A percentile compares a stretch with the other conserved stretches of the same genome.
Evolutionary conservation across 345 rosid species (phyloP).

Genomic region (Arabis alpina): DNA sequence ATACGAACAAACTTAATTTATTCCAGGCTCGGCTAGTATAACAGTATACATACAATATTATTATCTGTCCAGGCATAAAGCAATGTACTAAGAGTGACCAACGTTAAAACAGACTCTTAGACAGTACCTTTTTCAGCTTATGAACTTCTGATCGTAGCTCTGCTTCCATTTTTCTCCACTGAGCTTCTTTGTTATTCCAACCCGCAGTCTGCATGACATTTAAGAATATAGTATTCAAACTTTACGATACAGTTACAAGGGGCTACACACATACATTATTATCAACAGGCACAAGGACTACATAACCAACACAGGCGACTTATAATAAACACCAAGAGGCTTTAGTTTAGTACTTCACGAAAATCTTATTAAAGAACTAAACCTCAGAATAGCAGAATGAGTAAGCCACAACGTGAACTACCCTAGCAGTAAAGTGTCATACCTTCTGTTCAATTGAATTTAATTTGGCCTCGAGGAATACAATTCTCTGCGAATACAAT

Average conservation of each 20-base stretch:
- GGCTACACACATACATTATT: constrained; percentile 5
- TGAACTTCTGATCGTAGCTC: constrained; percentile 49
- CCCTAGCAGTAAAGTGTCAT: constrained; percentile 4
- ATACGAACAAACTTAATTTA: background rate
- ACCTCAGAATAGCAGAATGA: background rate
- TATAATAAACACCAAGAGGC: background rate
- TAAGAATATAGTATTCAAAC: constrained; percentile 5
- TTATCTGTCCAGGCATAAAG: background rate
- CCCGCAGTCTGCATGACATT: constrained; percentile 46
- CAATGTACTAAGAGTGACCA: constrained; percentile 17
- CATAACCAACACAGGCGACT: constrained; percentile 3
- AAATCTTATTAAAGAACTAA: constrained; percentile 12
- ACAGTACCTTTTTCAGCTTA: constrained; percentile 56
- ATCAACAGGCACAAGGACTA: constrained; percentile 4
- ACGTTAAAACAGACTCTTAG: background rate
- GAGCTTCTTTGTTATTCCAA: constrained; percentile 55
- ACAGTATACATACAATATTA: background rate
- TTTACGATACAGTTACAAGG: constrained; percentile 1
- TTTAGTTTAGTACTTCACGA: background rate
- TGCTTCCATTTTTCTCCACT: constrained; percentile 59
- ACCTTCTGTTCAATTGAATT: constrained; percentile 68
- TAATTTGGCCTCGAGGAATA: constrained; percentile 65
- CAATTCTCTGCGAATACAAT: constrained; percentile 56
- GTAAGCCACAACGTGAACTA: constrained; percentile 7
- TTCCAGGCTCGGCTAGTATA: background rate